phyloP scores from a whole-genome alignment of 2,329 filamentous ascomycete species.

The Ophiosphaerella herpotricha region DNA sequence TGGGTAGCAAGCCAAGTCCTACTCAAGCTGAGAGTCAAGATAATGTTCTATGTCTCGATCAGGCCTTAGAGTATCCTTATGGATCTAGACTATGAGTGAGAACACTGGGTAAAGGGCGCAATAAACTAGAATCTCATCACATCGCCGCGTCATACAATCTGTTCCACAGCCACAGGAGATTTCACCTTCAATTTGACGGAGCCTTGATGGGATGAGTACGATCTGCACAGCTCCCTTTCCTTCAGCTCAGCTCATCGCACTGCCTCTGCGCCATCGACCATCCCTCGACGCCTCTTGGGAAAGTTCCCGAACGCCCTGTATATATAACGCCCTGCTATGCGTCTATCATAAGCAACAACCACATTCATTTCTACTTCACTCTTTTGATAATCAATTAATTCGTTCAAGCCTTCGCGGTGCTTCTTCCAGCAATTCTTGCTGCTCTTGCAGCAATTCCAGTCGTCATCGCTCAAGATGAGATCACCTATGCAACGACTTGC shows the following conservation, averaged over 20 bases:
- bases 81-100: neutral
- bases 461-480: constrained; percentile 13
- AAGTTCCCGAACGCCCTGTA: neutral
- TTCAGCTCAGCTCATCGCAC: constrained; percentile 4
- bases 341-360: constrained; percentile 8
- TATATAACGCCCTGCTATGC: neutral
- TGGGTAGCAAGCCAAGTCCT: neutral
- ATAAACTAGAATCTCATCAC: neutral
- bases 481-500: neutral
- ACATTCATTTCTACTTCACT: constrained; percentile 19
- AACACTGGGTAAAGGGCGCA: neutral
- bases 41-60: constrained; percentile 3
- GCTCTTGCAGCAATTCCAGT: constrained; percentile 21
- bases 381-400: constrained; percentile 13
- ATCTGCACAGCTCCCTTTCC: neutral
- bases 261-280: constrained; percentile 1
- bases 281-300: constrained; percentile 8
- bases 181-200: neutral
- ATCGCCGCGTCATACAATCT: neutral
- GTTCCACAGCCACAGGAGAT: constrained; percentile 3
- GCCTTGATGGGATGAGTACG: neutral
- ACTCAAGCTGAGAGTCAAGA: neutral
- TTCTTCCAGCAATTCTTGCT: constrained; percentile 17
- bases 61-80: neutral
- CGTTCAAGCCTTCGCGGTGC: constrained; percentile 18